These are phyloP conservation scores for Actinidia polygama DNA, from an alignment of 179 eudicot species.

Conservation along the genomic window DNA sequence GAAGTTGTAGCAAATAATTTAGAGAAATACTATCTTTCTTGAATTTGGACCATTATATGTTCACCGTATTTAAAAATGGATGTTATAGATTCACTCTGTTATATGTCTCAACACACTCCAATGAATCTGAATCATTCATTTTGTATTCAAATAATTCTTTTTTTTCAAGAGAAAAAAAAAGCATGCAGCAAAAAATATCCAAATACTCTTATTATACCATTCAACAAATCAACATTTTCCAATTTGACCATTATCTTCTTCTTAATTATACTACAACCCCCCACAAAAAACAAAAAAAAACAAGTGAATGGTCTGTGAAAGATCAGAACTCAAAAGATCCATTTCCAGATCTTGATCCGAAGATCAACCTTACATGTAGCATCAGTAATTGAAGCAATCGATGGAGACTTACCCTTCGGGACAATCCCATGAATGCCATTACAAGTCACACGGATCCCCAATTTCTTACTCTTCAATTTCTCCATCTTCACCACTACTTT, in stretches of 20 bases:
- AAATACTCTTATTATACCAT: neutral
- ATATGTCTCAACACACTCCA: too few species aligned
- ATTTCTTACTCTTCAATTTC: conserved; percentile 54
- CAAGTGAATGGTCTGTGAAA: neutral
- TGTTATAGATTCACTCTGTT: too few species aligned
- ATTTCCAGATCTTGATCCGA: conserved; percentile 89
- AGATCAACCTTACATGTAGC: conserved; percentile 91
- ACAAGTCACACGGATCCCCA: conserved; percentile 73
- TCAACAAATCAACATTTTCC: neutral
- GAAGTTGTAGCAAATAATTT: too few species aligned
- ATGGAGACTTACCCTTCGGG: conserved; percentile 52
- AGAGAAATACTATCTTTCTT: too few species aligned
- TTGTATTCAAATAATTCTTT: too few species aligned
- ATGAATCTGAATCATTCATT: too few species aligned
- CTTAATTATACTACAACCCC: conserved; percentile 9
- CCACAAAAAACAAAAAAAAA: neutral
- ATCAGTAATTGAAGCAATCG: conserved; percentile 31
- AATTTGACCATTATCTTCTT: neutral
- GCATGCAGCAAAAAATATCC: neutral
- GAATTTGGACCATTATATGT: too few species aligned
- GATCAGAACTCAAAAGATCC: conserved; percentile 57
- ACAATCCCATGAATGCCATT: conserved; percentile 56
- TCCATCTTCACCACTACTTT: conserved; percentile 62
- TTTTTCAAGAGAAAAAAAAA: too few species aligned
- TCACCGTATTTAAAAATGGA: too few species aligned